These are phyloP conservation scores for Eucalyptus tenuipes DNA, from an alignment of 345 rosid species.

Conservation along the genomic window DNA sequence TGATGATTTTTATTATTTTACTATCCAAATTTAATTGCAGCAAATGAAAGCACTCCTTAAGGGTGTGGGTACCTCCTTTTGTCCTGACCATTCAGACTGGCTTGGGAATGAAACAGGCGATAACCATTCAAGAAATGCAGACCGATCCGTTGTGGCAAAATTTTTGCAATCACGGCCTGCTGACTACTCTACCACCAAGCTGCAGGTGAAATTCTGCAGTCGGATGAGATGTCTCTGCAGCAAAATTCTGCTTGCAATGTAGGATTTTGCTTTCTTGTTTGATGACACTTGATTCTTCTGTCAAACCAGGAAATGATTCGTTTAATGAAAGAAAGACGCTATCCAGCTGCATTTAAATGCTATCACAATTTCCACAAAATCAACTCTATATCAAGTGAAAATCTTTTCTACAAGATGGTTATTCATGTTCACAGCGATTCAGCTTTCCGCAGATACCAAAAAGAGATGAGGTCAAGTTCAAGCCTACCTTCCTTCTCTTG, in stretches of 20 bases:
- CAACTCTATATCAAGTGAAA: conserved; percentile 47
- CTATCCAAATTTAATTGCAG: conserved; percentile 27
- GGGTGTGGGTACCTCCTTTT: conserved; percentile 66
- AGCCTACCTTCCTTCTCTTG: not conserved
- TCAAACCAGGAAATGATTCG: conserved; percentile 73
- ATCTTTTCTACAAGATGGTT: conserved; percentile 79
- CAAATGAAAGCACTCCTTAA: conserved; percentile 81
- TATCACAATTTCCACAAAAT: conserved; percentile 77
- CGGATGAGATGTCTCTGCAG: not conserved
- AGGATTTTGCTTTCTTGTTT: not conserved
- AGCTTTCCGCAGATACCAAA: conserved; percentile 78
- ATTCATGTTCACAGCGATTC: conserved; percentile 89
- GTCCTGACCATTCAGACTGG: conserved; percentile 76
- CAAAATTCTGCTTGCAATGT: not conserved
- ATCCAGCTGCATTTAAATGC: conserved; percentile 78
- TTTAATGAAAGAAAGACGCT: conserved; percentile 70
- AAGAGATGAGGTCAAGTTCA: conserved; percentile 76
- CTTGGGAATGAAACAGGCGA: conserved; percentile 43
- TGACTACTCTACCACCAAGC: conserved; percentile 68
- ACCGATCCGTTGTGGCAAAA: conserved; percentile 69
- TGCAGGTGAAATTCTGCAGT: conserved; percentile 46
- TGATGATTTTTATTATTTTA: not conserved
- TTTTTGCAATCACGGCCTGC: conserved; percentile 76
- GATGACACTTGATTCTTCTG: not conserved
- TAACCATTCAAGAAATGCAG: conserved; percentile 58